Base-by-base conservation (phyloP, 225 moss, liverwort and hornwort genomes). In the Polytrichum commune region DNA sequence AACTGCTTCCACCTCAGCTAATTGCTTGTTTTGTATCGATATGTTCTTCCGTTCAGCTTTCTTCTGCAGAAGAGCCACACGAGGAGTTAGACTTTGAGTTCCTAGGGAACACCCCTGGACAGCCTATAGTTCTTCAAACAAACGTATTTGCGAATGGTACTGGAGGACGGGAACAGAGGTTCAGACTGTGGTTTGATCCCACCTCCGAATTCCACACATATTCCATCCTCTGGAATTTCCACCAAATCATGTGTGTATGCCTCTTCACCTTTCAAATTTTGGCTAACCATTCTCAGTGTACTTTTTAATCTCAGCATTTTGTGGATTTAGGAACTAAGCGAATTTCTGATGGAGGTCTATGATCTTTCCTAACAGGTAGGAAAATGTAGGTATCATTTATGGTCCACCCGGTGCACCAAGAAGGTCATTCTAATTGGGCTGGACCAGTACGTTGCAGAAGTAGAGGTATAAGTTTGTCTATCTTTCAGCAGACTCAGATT, bases 41-140 rank as follows among this genome's bases (percentile, higher is more conserved):
- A 46, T 46, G 13, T 46, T 13, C 46, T 46, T 46, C 46, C 10
- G 6, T 69, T n/a, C 72, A 77, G 77, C 77, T 77, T 58, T 60
- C 72, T 18, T 77, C 77, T 20, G 60, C 46, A 63, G 53, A 67
- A 54, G 24, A 24, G 26, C 70, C 62, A 5, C 84, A 84, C 27
- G 84, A 84, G 53, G 80, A 84, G 54, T 72, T 84, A 19, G 84
- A 84, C 58, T 84, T 83, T 24, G 80, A 79, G 28, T 74, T 79
- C n/a, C 64, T 74, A 35, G 74, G 84, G 0, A 84, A 84, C 66
- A 26, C 7, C 18, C 53, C 69, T 8, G 75, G 75, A 19, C 13
- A 81, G 53, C 75, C 81, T 2, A 75, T 75, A 38, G 20, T 81
- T 1, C 24, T 81, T 29, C 86, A 86, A 38, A 77, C 86, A 16